phyloP scores from a whole-genome alignment of 1,284 basidiomycete species.

The Fomitopsis palustris region DNA sequence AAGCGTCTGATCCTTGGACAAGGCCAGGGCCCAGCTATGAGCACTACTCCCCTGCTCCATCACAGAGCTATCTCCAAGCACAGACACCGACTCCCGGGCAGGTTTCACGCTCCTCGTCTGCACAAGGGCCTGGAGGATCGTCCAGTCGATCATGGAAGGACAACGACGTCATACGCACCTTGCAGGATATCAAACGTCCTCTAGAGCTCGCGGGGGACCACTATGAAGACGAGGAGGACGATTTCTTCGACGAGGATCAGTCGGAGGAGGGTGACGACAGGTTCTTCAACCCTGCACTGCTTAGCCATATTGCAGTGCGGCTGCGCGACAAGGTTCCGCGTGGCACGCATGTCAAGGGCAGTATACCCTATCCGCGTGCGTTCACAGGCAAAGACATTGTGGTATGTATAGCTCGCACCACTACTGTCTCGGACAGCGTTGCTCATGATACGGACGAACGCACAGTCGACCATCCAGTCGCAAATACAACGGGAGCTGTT shows the following conservation, averaged over 20 bases:
- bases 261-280: slow-evolving; percentile 70
- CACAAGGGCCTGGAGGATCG: slow-evolving; percentile 18
- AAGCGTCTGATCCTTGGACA: slow-evolving; percentile 17
- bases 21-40: slow-evolving; percentile 8
- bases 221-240: slow-evolving; percentile 43
- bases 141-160: slow-evolving; percentile 24
- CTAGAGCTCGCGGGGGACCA: slow-evolving; percentile 41
- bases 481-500: slow-evolving; percentile 71
- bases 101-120: slow-evolving; percentile 17
- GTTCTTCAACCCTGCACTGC: slow-evolving; percentile 83
- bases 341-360: slow-evolving; percentile 86
- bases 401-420: slow-evolving; percentile 44
- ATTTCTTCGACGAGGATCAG: slow-evolving; percentile 61
- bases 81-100: slow-evolving; percentile 16
- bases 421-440: neutral
- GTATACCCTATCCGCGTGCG: slow-evolving; percentile 80
- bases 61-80: slow-evolving; percentile 15
- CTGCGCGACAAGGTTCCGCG: slow-evolving; percentile 84
- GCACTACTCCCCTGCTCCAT: slow-evolving; percentile 2
- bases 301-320: slow-evolving; percentile 87
- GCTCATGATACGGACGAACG: neutral
- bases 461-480: slow-evolving; percentile 76
- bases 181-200: slow-evolving; percentile 39
- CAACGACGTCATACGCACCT: slow-evolving; percentile 28
- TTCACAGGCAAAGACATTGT: slow-evolving; percentile 94